Conservation (phyloP, 805 yeast genomes). For the Komagataella pseudopastoris region DNA sequence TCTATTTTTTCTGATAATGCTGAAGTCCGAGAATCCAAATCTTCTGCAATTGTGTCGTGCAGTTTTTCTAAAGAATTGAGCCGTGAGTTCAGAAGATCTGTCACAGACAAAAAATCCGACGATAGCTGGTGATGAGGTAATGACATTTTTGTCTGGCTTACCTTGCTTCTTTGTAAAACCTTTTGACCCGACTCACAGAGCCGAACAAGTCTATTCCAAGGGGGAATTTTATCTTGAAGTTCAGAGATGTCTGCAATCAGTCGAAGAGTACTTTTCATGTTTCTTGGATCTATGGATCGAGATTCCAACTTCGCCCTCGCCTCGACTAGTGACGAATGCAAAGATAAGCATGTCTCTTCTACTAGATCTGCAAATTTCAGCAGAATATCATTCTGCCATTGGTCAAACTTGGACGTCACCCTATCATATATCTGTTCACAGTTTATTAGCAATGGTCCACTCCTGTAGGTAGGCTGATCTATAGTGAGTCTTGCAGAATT, state of each 20-base stretch:
- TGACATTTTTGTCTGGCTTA: constrained; percentile 39
- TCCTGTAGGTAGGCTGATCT: neutral
- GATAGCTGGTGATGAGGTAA: constrained; percentile 50
- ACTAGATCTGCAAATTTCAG: constrained; percentile 26
- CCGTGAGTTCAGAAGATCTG: constrained; percentile 22
- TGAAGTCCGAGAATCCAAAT: constrained; percentile 24
- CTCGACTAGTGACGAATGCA: constrained; percentile 15
- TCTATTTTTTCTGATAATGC: constrained; percentile 19
- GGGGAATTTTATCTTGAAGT: constrained; percentile 9
- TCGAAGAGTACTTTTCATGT: constrained; percentile 22
- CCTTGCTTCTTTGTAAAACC: constrained; percentile 23
- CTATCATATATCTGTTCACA: neutral
- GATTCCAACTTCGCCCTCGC: constrained; percentile 24
- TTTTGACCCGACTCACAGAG: constrained; percentile 16
- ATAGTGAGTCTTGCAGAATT: neutral
- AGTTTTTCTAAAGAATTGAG: constrained; percentile 24
- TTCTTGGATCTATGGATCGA: constrained; percentile 18
- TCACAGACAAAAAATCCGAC: constrained; percentile 27
- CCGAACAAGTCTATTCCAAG: constrained; percentile 10
- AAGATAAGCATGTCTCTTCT: constrained; percentile 15
- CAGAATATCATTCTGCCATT: constrained; percentile 38
- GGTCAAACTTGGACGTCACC: constrained; percentile 29
- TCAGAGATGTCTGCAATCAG: constrained; percentile 25
- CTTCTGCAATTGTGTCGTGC: constrained; percentile 25
- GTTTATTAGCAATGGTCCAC: neutral